phyloP scores from a whole-genome alignment of 768 basidiomycete species.

The Mycena haematopus region DNA sequence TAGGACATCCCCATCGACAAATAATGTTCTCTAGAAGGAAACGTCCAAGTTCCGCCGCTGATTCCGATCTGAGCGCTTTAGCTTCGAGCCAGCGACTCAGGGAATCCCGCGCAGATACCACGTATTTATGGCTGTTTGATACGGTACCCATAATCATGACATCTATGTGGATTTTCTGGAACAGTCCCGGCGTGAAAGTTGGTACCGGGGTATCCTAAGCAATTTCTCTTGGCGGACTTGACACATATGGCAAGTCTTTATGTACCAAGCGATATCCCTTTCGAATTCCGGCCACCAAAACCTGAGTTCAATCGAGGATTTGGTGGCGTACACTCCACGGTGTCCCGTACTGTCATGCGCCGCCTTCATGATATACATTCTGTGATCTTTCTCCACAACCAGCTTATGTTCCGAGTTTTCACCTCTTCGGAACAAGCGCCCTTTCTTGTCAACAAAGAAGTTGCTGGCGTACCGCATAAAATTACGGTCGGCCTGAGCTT shows the following conservation, averaged over 20 bases:
- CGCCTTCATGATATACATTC: slow-evolving; percentile 2
- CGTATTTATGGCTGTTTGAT: too few species aligned
- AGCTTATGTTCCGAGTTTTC: neutral
- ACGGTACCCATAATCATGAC: too few species aligned
- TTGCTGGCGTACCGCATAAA: too few species aligned
- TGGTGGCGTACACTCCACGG: slow-evolving; percentile 5
- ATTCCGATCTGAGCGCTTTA: too few species aligned
- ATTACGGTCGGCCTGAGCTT: too few species aligned
- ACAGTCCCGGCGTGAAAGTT: neutral
- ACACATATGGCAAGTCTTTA: slow-evolving; percentile 21
- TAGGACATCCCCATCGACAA: neutral
- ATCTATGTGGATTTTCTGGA: neutral
- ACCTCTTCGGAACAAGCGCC: too few species aligned
- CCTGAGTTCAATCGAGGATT: neutral
- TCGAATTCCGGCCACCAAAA: slow-evolving; percentile 28
- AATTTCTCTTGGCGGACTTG: slow-evolving; percentile 4
- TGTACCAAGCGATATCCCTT: slow-evolving; percentile 19
- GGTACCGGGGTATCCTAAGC: neutral
- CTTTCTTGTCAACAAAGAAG: too few species aligned
- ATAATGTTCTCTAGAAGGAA: slow-evolving; percentile 9
- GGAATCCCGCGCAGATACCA: too few species aligned
- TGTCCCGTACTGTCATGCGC: slow-evolving; percentile 23
- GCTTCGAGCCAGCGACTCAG: too few species aligned
- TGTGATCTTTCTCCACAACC: neutral
- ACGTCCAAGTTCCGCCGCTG: too few species aligned